Evolutionary conservation across 805 yeast genomes (phyloP), one percentile per base, ranked within the genome.

Genomic region (Ascoidea tarda): DNA sequence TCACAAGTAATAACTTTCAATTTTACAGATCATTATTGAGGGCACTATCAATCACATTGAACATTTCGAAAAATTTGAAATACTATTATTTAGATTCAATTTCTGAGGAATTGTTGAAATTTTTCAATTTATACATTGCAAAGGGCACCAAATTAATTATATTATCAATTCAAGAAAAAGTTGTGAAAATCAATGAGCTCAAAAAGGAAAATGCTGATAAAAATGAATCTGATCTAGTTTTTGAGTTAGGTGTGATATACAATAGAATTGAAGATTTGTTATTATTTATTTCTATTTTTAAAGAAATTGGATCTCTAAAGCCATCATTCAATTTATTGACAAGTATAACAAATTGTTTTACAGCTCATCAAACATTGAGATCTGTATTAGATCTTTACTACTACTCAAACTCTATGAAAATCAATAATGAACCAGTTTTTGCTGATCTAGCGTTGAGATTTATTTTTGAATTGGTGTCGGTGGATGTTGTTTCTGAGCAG

Each of bases 391-490:
- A 79, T 51, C 67, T 86, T 10, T 88, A 81, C 63, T 76, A 93
- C 0, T 76, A 80, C 53, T 76, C 93, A 0, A 86, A 84, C 58
- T 65, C 77, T 44, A 67, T 82, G 46, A 78, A 75, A 56, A 70
- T 81, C 5, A 75, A 80, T 53, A 78, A 74, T 48, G 90, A 84
- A 49, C 81, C 82, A 28, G 69, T 82, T 0, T 78, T 84, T 60
- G 91, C 93, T 0, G 90, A 86, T 57, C 64, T 87, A 46, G 69
- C 88, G 6, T 68, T 90, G 56, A 73, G 79, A 59, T 86, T 78
- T 57, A 71, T 89, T 38, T 77, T 79, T 54, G 93, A 87, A 58
- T 69, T 88, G 62, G 77, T 84, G 58, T 68, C 78, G 0, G 70
- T 79, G 8, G 79, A 78, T 48, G 67, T 66, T 0, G 74, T 88